These are phyloP conservation scores for Gamarada debralockiae DNA, from an alignment of 495 filamentous ascomycete species.

Conservation along the genomic window DNA sequence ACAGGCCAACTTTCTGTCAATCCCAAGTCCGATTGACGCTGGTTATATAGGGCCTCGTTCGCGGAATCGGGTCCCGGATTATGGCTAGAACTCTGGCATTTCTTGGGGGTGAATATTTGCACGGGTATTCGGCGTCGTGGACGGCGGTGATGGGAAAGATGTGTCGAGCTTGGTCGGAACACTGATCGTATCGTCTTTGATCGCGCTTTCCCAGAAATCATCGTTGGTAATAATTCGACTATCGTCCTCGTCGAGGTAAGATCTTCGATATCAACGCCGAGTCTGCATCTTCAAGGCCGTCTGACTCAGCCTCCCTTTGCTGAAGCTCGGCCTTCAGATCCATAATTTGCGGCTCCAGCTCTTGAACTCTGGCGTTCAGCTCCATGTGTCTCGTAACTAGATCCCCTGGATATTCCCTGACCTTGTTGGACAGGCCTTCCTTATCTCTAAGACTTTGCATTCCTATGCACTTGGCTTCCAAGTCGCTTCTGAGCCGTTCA, in stretches of 20 bases:
- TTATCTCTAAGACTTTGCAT: slow-evolving; percentile 30
- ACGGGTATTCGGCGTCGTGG: slow-evolving; percentile 34
- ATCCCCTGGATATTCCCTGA: slow-evolving; percentile 15
- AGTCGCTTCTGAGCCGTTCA: slow-evolving; percentile 46
- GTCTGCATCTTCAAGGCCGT: slow-evolving; percentile 25
- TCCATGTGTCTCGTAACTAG: slow-evolving; percentile 4
- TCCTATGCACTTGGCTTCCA: slow-evolving; percentile 46
- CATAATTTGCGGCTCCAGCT: slow-evolving; percentile 18
- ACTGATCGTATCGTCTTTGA: slow-evolving; percentile 26
- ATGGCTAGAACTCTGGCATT: slow-evolving; percentile 32
- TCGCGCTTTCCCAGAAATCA: slow-evolving; percentile 11
- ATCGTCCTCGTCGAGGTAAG: slow-evolving; percentile 35
- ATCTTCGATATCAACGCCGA: slow-evolving; percentile 41
- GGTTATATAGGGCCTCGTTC: slow-evolving; percentile 25
- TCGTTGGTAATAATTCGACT: slow-evolving; percentile 25
- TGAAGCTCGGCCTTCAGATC: slow-evolving; percentile 21
- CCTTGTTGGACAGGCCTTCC: slow-evolving; percentile 18
- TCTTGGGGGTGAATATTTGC: slow-evolving; percentile 18
- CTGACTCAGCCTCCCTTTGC: slow-evolving; percentile 17
- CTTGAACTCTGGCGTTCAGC: slow-evolving; percentile 14
- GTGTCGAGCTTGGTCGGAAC: slow-evolving; percentile 23
- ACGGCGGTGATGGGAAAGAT: slow-evolving; percentile 48
- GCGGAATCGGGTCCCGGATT: slow-evolving; percentile 36
- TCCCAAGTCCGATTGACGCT: slow-evolving; percentile 1
- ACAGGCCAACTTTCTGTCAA: slow-evolving; percentile 26